Evolutionary conservation across 495 filamentous ascomycete species (phyloP).

Genomic region (Penicillium nucicola): DNA sequence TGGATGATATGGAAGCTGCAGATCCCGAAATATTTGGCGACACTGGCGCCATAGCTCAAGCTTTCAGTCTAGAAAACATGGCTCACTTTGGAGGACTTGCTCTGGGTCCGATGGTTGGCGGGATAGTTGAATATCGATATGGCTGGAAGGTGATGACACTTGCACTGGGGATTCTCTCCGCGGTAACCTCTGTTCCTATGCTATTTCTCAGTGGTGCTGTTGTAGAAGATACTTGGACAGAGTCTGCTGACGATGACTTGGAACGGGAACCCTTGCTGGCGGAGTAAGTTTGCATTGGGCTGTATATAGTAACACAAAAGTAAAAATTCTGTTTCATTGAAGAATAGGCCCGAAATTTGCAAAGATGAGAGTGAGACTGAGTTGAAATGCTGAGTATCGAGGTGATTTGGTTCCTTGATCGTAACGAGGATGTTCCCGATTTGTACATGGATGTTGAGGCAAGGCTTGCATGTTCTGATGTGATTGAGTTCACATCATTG

Average conservation of each 20-base stretch:
- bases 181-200: conserved; percentile 19
- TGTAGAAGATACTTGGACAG: not conserved
- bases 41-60: conserved; percentile 54
- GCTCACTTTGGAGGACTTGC: conserved; percentile 24
- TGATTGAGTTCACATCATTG: conserved; percentile 14
- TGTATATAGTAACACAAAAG: conserved; percentile 1
- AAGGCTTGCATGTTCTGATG: conserved; percentile 22
- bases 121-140: conserved; percentile 10
- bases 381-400: conserved; percentile 22
- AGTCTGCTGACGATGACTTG: conserved; percentile 7
- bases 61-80: conserved; percentile 52
- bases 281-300: not conserved
- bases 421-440: conserved; percentile 24
- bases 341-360: conserved; percentile 18
- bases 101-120: conserved; percentile 16
- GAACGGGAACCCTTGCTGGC: conserved; percentile 8
- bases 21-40: conserved; percentile 47
- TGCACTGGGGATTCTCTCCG: conserved; percentile 17
- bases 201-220: conserved; percentile 12
- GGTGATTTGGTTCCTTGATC: conserved; percentile 27
- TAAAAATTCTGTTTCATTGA: not conserved
- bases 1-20: conserved; percentile 52
- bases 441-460: conserved; percentile 26
- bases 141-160: conserved; percentile 19
- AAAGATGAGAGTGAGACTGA: conserved; percentile 20